These are phyloP conservation scores for Kondoa subrosea DNA, from an alignment of 768 basidiomycete genomes.

Conservation along the genomic window DNA sequence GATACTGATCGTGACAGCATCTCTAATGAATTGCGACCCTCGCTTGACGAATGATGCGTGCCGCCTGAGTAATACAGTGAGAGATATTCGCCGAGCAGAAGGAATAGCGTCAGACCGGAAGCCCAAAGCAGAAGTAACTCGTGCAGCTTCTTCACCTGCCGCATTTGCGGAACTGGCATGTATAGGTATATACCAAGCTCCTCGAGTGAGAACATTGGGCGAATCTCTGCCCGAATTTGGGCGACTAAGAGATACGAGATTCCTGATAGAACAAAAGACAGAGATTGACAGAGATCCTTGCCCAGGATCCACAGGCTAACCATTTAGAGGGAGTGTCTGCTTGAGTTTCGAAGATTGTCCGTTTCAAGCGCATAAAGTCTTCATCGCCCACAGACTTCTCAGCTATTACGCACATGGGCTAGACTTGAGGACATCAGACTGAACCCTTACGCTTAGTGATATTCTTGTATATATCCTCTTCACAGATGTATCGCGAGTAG, in stretches of 20 bases:
- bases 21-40: background rate
- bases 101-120: background rate
- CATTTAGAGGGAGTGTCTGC: background rate
- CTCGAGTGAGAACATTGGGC: background rate
- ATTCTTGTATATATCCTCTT: background rate
- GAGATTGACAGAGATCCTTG: background rate
- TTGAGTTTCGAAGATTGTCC: background rate
- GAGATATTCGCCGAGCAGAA: background rate
- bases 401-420: background rate
- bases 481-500: background rate
- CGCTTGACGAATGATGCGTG: background rate
- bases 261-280: background rate
- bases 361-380: slow-evolving; percentile 1
- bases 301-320: background rate
- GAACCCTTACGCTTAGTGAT: background rate
- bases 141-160: background rate
- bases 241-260: background rate
- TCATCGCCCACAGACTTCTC: background rate
- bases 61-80: background rate
- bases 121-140: slow-evolving; percentile 1
- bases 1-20: background rate
- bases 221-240: background rate
- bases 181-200: background rate
- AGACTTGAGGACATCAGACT: background rate
- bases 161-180: background rate